Percentiles rank a stretch among this genome's conserved stretches.
Conservation (phyloP, 371 early-diverging fungal genomes). For the Haplosporangium sp. region DNA sequence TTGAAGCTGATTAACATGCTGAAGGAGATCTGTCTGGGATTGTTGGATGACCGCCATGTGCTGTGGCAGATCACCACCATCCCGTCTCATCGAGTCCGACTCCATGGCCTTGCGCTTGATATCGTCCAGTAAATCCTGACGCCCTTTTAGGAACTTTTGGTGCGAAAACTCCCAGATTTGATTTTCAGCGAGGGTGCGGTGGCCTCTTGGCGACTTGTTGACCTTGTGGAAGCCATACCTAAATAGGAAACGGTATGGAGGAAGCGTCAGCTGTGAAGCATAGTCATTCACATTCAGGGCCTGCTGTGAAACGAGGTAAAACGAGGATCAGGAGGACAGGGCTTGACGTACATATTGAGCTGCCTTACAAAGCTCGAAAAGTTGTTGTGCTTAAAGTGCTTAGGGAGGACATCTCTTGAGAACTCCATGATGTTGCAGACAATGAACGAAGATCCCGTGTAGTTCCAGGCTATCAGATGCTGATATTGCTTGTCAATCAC, state of each 20-base stretch:
- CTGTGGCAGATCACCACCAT: constrained; percentile 75
- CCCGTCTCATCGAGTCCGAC: constrained; percentile 75
- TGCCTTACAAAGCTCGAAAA: constrained; percentile 89
- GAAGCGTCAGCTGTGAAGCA: background rate
- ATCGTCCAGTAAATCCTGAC: constrained; percentile 83
- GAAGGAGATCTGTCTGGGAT: constrained; percentile 79
- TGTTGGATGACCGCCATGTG: constrained; percentile 80
- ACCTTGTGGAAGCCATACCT: constrained; percentile 93
- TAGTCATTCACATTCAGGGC: too few relatives aligned
- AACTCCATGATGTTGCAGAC: constrained; percentile 89
- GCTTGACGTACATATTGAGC: constrained; percentile 76
- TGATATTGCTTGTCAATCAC: constrained; percentile 82
- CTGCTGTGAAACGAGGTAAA: background rate
- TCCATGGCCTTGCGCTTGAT: constrained; percentile 91
- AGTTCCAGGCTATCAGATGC: constrained; percentile 85
- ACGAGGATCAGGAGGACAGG: background rate
- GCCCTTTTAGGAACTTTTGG: constrained; percentile 81
- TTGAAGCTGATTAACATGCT: constrained; percentile 78
- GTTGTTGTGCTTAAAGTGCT: constrained; percentile 89
- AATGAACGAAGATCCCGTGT: constrained; percentile 85
- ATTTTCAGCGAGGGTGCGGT: constrained; percentile 82
- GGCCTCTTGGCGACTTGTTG: constrained; percentile 87
- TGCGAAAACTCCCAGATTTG: constrained; percentile 96
- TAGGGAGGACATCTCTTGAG: constrained; percentile 79
- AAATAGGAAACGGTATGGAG: background rate